These are phyloP conservation scores for Geotrichum phurueaensis DNA, from an alignment of 1,139 yeast genomes.

Conservation along the genomic window DNA sequence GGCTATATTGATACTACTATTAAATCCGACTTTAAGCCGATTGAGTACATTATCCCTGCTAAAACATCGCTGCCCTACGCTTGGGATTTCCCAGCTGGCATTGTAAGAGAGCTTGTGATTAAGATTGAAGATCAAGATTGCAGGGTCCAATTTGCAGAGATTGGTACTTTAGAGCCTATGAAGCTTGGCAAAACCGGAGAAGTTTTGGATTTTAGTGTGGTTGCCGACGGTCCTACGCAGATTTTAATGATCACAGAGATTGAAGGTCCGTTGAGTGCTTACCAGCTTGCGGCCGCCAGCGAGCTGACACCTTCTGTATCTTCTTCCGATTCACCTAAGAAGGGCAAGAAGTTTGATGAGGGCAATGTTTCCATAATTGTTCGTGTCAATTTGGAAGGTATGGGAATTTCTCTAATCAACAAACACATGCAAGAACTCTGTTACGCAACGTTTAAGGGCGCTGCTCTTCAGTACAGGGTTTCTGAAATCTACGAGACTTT, in stretches of 20 bases:
- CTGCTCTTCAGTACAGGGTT: conserved; percentile 74
- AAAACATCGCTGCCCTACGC: conserved; percentile 96
- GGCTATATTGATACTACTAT: conserved; percentile 44
- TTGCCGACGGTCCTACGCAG: conserved; percentile 94
- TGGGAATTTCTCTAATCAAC: conserved; percentile 81
- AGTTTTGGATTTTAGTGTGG: conserved; percentile 79
- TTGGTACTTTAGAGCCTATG: conserved; percentile 86
- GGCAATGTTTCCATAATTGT: conserved; percentile 45
- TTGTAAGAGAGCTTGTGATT: conserved; percentile 69
- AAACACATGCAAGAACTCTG: conserved; percentile 66
- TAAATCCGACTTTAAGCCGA: conserved; percentile 37
- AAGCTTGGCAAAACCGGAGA: conserved; percentile 42
- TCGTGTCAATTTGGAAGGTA: conserved; percentile 68
- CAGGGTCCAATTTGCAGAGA: conserved; percentile 78
- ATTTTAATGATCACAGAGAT: conserved; percentile 77
- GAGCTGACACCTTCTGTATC: conserved; percentile 14
- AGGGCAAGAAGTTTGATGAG: conserved; percentile 47
- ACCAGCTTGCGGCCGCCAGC: conserved; percentile 39
- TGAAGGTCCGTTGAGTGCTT: conserved; percentile 69
- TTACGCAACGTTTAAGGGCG: conserved; percentile 71
- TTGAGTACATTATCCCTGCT: conserved; percentile 74
- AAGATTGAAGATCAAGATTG: conserved; percentile 66
- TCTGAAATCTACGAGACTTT: conserved; percentile 78
- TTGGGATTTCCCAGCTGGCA: conserved; percentile 93
- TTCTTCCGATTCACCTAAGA: conserved; percentile 48